These are phyloP conservation scores for Xylaria polymorpha DNA, from an alignment of 2,329 filamentous ascomycete genomes.

Conservation along the genomic window DNA sequence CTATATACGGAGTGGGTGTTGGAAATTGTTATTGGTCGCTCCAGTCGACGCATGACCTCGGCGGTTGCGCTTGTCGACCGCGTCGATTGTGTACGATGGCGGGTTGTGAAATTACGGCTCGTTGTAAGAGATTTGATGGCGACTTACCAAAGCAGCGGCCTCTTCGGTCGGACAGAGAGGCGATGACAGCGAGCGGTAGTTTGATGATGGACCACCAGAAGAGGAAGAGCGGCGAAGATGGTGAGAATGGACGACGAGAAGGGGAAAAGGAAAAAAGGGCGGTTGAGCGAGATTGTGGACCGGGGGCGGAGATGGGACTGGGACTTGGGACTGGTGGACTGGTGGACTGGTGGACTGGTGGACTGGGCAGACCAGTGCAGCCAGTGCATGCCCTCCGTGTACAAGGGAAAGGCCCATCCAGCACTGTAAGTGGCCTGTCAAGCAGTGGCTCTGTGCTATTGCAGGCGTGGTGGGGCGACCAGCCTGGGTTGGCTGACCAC, in stretches of 20 bases:
- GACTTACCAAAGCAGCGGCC: conserved; percentile 35
- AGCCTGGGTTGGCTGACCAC: conserved; percentile 27
- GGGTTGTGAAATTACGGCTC: neutral
- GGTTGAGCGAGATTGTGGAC: conserved; percentile 49
- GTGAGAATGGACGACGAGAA: conserved; percentile 44
- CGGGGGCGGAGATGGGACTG: conserved; percentile 41
- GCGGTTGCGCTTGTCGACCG: conserved; percentile 24
- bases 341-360: conserved; percentile 28
- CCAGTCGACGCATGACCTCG: conserved; percentile 19
- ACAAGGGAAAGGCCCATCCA: conserved; percentile 23
- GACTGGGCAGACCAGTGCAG: conserved; percentile 38
- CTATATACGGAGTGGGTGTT: conserved; percentile 15
- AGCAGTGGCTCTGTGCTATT: conserved; percentile 18
- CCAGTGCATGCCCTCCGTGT: neutral
- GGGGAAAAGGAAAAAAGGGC: conserved; percentile 50
- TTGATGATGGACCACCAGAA: conserved; percentile 38
- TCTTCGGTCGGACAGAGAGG: conserved; percentile 29
- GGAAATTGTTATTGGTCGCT: conserved; percentile 15
- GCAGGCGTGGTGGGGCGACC: conserved; percentile 29
- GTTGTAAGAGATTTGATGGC: conserved; percentile 14
- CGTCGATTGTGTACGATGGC: conserved; percentile 10
- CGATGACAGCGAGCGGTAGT: conserved; percentile 38
- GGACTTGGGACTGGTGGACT: no score
- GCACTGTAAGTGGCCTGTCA: neutral
- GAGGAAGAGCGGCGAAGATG: conserved; percentile 38